phyloP scores from a whole-genome alignment of 2,329 filamentous ascomycete genomes.

The Diaporthe sp. region DNA sequence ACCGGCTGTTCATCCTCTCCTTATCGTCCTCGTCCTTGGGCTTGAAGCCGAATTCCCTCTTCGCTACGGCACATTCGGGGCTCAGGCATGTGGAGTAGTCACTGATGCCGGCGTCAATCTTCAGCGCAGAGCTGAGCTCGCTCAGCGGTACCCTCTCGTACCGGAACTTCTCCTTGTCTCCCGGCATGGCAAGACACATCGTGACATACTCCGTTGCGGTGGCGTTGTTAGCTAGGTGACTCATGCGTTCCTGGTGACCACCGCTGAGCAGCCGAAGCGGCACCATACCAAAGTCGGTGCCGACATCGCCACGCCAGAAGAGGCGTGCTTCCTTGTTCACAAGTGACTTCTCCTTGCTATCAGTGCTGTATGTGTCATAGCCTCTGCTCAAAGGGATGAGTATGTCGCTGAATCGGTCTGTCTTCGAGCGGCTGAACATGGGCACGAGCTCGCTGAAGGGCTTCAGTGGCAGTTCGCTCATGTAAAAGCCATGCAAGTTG shows the following conservation, averaged over 20 bases:
- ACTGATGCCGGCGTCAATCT: constrained; percentile 72
- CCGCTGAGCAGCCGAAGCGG: constrained; percentile 71
- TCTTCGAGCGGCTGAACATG: constrained; percentile 82
- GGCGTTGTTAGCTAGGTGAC: constrained; percentile 77
- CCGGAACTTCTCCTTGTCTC: constrained; percentile 58
- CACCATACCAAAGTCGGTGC: constrained; percentile 62
- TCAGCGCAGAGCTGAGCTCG: constrained; percentile 67
- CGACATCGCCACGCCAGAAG: constrained; percentile 82
- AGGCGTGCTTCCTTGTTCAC: constrained; percentile 73
- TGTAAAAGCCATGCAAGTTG: constrained; percentile 80
- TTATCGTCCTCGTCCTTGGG: constrained; percentile 59
- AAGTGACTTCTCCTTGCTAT: constrained; percentile 68
- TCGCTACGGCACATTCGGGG: constrained; percentile 62
- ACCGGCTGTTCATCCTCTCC: constrained; percentile 74
- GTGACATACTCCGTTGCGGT: constrained; percentile 63
- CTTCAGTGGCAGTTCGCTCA: constrained; percentile 73
- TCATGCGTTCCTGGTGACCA: constrained; percentile 78
- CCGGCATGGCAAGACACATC: constrained; percentile 67
- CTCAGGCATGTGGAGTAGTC: constrained; percentile 70
- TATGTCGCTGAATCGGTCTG: constrained; percentile 81
- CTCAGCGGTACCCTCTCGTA: constrained; percentile 69
- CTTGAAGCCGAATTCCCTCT: constrained; percentile 63
- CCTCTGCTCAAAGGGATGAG: constrained; percentile 73
- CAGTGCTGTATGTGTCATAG: constrained; percentile 54
- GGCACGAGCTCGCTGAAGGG: constrained; percentile 77